These are phyloP conservation scores for Ceratocystis cacaofunesta DNA, from an alignment of 2,329 filamentous ascomycete genomes.

Conservation along the genomic window DNA sequence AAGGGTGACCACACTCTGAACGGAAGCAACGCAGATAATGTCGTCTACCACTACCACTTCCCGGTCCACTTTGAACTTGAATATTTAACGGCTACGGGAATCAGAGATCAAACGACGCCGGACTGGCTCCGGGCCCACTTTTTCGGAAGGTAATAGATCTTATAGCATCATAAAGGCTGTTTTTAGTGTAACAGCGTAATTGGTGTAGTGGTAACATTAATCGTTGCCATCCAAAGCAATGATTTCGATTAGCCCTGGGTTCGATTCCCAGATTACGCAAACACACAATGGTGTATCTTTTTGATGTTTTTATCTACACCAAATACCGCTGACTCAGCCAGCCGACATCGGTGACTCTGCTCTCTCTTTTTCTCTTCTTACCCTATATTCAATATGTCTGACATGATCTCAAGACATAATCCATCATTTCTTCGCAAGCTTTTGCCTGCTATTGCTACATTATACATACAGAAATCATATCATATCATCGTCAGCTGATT, in stretches of 20 bases:
- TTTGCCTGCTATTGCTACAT: too few relatives aligned
- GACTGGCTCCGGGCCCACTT: too few relatives aligned
- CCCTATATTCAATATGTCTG: background rate
- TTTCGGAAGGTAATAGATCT: background rate
- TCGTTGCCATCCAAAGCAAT: constrained; percentile 5
- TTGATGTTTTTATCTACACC: background rate
- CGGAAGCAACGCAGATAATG: too few relatives aligned
- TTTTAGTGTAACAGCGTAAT: background rate
- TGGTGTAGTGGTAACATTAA: constrained; percentile 11
- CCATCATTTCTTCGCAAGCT: background rate
- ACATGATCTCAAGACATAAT: background rate
- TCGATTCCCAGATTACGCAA: constrained; percentile 10
- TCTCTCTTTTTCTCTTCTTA: background rate
- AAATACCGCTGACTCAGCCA: background rate
- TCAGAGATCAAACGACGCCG: too few relatives aligned
- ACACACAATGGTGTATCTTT: background rate
- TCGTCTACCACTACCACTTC: too few relatives aligned
- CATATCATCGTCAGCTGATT: background rate
- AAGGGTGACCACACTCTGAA: too few relatives aligned
- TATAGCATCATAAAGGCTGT: background rate
- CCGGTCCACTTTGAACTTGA: too few relatives aligned
- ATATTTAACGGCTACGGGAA: too few relatives aligned
- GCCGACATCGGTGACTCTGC: background rate
- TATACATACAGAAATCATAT: too few relatives aligned
- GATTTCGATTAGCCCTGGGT: constrained; percentile 11